Evolutionary conservation across 1,139 yeast species (phyloP), one percentile per base, ranked within the genome.

Genomic region (Sugiyamaella novakii): DNA sequence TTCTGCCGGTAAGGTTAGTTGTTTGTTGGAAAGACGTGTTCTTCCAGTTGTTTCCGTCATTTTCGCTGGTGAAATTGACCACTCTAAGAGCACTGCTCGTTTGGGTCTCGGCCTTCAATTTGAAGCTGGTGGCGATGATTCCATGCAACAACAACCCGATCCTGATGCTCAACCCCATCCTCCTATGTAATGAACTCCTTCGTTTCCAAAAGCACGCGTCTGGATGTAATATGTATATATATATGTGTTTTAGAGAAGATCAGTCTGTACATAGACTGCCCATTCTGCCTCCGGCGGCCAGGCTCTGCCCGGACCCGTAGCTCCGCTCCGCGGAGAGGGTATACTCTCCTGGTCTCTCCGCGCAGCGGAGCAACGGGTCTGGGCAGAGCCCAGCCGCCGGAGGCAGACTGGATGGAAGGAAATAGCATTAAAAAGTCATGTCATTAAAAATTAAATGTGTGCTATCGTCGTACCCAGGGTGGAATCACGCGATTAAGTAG

Each of bases 51-150:
- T 91, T 54, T 84, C 96, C 29, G 78, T 92, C 53, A 75, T 88
- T 64, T 89, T 92, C 76, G 83, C 89, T 56, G 97, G 96, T 75
- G 96, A 92, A 72, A 81, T 92, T 59, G 98, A 92, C 71, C 98
- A 94, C 70, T 73, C 77, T 64, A 91, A 91, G 75, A 81, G 82
- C 68, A 75, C 89, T 53, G 84, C 92, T 54, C 84, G 84, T 70
- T 75, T 91, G 59, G 98, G 98, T 67, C 81, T 91, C 63, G 98
- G 98, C 69, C 78, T 92, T 64, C 96, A 89, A 76, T 84, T 92
- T 59, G 98, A 92, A 76, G 95, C 96, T 55, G 97, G 97, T 67
- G 83, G 86, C 65, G 96, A 88, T 72, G 92, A 88, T 74, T 79
- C 87, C 30, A 63, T 66, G 48, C 63, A 64, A 56, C 70, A 68